phyloP scores from a whole-genome alignment of 2,329 filamentous ascomycete genomes.

The Tricladium varicosporioides region DNA sequence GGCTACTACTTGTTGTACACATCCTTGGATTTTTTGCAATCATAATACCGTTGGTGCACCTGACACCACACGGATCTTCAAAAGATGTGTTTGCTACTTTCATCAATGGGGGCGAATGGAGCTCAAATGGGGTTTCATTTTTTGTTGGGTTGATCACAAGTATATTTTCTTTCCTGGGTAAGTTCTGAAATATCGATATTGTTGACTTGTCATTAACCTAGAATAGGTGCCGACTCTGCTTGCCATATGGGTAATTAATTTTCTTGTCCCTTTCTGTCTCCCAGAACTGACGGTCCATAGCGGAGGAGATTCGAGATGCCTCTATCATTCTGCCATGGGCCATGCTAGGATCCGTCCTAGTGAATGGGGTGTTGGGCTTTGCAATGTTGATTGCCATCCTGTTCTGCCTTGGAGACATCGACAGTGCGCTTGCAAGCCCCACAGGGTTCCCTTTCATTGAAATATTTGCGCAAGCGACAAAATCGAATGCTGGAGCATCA shows the following conservation, averaged over 20 bases:
- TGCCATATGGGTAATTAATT: conserved; percentile 17
- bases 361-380: conserved; percentile 46
- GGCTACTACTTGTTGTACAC: conserved; percentile 48
- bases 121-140: conserved; percentile 43
- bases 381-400: conserved; percentile 31
- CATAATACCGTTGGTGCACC: conserved; percentile 36
- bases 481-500: conserved; percentile 40
- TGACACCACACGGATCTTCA: conserved; percentile 31
- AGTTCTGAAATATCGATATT: too few relatives aligned
- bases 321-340: conserved; percentile 42
- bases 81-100: conserved; percentile 44
- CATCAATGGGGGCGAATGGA: conserved; percentile 45
- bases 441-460: conserved; percentile 48
- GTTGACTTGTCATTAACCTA: too few relatives aligned
- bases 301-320: conserved; percentile 36
- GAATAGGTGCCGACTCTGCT: conserved; percentile 30
- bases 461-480: conserved; percentile 46
- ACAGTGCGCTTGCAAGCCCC: conserved; percentile 35
- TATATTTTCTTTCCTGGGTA: conserved; percentile 34
- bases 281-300: conserved; percentile 30
- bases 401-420: conserved; percentile 34
- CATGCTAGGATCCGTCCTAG: conserved; percentile 39
- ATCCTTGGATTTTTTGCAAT: conserved; percentile 39
- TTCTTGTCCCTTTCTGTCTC: neutral
- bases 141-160: conserved; percentile 42